phyloP scores from a whole-genome alignment of 177 flowering plant genomes.

The Vitis hybrid region DNA sequence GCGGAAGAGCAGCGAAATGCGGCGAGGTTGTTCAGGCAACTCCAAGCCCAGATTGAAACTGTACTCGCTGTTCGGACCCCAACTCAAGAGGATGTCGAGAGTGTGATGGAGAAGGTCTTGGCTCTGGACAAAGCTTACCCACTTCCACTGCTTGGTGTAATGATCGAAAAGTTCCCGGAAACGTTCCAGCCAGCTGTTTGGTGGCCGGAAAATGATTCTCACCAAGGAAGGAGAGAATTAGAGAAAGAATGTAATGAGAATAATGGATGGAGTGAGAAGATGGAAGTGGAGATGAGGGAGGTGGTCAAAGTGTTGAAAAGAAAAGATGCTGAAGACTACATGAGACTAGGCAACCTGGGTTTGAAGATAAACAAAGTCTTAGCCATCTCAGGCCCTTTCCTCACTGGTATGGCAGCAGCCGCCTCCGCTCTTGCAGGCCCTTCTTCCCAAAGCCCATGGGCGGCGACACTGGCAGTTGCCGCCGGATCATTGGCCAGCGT shows the following conservation, averaged over 20 bases:
- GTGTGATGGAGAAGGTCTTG: constrained; percentile 34
- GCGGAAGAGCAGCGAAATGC: constrained; percentile 59
- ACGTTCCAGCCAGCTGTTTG: constrained; percentile 46
- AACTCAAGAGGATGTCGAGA: constrained; percentile 23
- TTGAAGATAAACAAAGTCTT: constrained; percentile 44
- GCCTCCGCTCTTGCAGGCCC: constrained; percentile 33
- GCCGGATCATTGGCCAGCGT: constrained; percentile 38
- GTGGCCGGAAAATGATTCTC: constrained; percentile 39
- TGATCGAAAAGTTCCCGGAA: constrained; percentile 54
- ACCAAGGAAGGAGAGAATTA: neutral
- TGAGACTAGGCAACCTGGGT: constrained; percentile 38
- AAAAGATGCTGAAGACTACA: constrained; percentile 50
- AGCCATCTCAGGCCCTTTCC: constrained; percentile 43
- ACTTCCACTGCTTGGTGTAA: constrained; percentile 48
- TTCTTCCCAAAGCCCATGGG: constrained; percentile 19
- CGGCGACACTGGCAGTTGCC: constrained; percentile 21
- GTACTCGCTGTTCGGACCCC: constrained; percentile 20
- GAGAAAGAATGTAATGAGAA: neutral
- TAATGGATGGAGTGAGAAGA: constrained; percentile 48
- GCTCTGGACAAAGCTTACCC: constrained; percentile 56
- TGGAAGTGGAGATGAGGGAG: constrained; percentile 50
- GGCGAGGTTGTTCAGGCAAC: constrained; percentile 38
- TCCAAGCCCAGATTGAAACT: constrained; percentile 29
- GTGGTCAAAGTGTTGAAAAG: constrained; percentile 31
- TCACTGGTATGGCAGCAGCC: constrained; percentile 47